Evolutionary conservation across 208 protist species (phyloP).

Genomic region (Phytomonas sp.): DNA sequence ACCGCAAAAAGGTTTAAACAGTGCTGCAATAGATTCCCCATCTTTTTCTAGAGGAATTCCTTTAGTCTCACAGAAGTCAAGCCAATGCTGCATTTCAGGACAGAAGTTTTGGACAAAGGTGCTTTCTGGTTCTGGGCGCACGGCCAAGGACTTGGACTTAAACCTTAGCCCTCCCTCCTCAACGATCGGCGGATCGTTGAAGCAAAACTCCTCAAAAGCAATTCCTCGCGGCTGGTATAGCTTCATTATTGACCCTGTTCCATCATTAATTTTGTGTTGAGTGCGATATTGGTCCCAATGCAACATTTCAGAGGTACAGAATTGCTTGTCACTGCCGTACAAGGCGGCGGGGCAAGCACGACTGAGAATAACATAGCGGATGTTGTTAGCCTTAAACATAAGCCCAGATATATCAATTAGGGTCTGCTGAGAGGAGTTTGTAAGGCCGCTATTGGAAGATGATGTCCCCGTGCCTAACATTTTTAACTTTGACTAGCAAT

Average conservation of each 20-base stretch:
- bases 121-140: slow-evolving; percentile 13
- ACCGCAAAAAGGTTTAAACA: slow-evolving; percentile 18
- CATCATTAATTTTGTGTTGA: slow-evolving; percentile 29
- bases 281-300: slow-evolving; percentile 70
- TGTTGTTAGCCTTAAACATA: neutral
- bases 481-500: neutral
- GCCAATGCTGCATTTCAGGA: slow-evolving; percentile 74
- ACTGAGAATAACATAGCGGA: slow-evolving; percentile 3
- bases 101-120: slow-evolving; percentile 27
- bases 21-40: slow-evolving; percentile 15
- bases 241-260: slow-evolving; percentile 34
- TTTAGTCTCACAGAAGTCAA: slow-evolving; percentile 34
- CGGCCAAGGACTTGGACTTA: slow-evolving; percentile 13
- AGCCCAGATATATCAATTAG: slow-evolving; percentile 1
- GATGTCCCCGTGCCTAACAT: neutral
- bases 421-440: neutral
- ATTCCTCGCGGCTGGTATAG: slow-evolving; percentile 15
- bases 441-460: neutral
- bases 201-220: neutral
- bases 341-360: slow-evolving; percentile 1
- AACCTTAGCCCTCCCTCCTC: slow-evolving; percentile 8
- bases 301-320: slow-evolving; percentile 56
- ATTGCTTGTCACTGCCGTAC: slow-evolving; percentile 13
- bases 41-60: slow-evolving; percentile 15
- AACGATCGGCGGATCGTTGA: slow-evolving; percentile 5